Conservation (phyloP, 305 asterid genomes). For the Fraxinus velutina region DNA sequence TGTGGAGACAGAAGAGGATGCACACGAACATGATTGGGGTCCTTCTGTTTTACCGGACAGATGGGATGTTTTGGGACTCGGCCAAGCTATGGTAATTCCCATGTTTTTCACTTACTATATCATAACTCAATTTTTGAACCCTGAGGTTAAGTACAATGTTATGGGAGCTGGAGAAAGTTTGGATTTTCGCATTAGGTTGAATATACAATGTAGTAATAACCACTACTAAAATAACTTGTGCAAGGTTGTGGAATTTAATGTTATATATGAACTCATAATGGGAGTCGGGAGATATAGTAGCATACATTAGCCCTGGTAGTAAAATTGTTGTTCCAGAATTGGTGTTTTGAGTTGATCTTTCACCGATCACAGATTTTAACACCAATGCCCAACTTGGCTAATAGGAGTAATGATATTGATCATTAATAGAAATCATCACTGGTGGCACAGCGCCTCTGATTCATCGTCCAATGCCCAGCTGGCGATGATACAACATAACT, state of each 20-base stretch:
- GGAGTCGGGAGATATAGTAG: neutral
- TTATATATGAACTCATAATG: neutral
- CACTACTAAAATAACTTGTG: neutral
- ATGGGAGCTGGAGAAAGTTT: slow-evolving; percentile 8
- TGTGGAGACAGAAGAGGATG: slow-evolving; percentile 5
- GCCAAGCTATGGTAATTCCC: slow-evolving; percentile 85
- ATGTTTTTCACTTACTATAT: neutral
- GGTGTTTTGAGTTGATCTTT: neutral
- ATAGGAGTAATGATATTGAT: neutral
- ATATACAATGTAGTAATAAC: neutral
- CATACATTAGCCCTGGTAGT: neutral
- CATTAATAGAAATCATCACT: neutral
- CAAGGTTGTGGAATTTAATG: neutral
- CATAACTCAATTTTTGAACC: neutral
- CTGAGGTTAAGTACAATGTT: neutral
- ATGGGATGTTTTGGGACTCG: slow-evolving; percentile 94
- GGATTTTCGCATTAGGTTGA: neutral
- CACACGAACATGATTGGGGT: slow-evolving; percentile 1
- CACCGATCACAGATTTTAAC: neutral
- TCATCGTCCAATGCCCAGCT: neutral
- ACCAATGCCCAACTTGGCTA: neutral
- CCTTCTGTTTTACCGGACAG: slow-evolving; percentile 47
- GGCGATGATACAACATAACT: neutral
- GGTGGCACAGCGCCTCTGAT: neutral
- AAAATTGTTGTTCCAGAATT: neutral